Percentiles rank a stretch among this genome's conserved stretches.
Conservation (phyloP, 1,284 basidiomycete species). For the Puccinia polysora region DNA sequence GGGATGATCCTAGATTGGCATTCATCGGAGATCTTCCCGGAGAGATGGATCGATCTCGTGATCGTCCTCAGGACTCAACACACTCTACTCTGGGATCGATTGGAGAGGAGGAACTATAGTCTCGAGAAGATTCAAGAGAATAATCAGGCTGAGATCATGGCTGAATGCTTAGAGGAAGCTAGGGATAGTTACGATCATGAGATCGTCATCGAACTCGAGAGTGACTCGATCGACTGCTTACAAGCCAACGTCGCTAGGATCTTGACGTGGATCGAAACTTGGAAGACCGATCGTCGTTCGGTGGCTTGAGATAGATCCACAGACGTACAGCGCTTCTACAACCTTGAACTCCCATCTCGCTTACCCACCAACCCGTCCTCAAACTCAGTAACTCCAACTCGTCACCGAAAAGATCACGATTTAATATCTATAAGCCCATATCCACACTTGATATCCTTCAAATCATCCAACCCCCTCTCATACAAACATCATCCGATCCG, state of each 20-base stretch:
- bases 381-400: too few relatives aligned
- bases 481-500: too few relatives aligned
- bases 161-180: conserved; percentile 83
- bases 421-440: too few relatives aligned
- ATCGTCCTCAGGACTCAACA: conserved; percentile 89
- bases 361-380: too few relatives aligned
- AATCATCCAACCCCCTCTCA: too few relatives aligned
- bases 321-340: too few relatives aligned
- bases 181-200: conserved; percentile 74
- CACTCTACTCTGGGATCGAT: conserved; percentile 77
- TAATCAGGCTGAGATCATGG: conserved; percentile 97
- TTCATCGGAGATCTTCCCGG: conserved; percentile 88
- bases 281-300: conserved; percentile 69
- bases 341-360: too few relatives aligned
- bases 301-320: too few relatives aligned
- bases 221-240: conserved; percentile 73
- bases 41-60: conserved; percentile 95
- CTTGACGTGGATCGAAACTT: conserved; percentile 74
- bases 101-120: conserved; percentile 83
- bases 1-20: conserved; percentile 96
- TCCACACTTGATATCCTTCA: too few relatives aligned
- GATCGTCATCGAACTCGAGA: conserved; percentile 79
- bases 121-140: conserved; percentile 96
- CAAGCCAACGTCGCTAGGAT: conserved; percentile 81
- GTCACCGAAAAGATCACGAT: too few relatives aligned